Evolutionary conservation across 1,284 basidiomycete species (phyloP), one percentile per base, ranked within the genome.

Genomic region (Gymnopus androsaceus): DNA sequence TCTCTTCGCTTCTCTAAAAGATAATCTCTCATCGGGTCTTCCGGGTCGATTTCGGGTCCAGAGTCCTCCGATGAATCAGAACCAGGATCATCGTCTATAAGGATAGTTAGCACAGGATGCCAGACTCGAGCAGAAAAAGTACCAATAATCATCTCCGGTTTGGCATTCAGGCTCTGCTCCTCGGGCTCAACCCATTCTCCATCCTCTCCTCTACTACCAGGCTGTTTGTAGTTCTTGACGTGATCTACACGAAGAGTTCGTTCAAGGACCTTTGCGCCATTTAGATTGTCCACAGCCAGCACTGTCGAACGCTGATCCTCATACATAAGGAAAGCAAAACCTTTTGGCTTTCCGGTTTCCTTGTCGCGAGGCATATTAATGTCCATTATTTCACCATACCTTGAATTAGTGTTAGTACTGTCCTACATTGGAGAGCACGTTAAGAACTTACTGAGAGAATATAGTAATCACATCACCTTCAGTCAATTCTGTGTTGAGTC

Each of bases 271-370:
- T 87, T 85, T 38, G 94, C 90, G 31, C 97, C 97, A 67, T 98
- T 98, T 72, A 99, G 83, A 74, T 99, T 99, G 76, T 99, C 97
- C 61, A 99, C 96, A 4, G 97, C 97, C 36, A 99, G 80, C 51
- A 98, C 75, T 3, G 97, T 99, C 55, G 92, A 95, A 45, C 94
- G 84, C 73, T 99, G 97, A 74, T 99, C 95, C 73, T 97, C 93
- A 72, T 98, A 99, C 95, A 99, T 98, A 59, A 99, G 77, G 74
- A 98, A 99, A 3, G 87, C 95, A 69, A 99, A 99, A 0, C 97
- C 97, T 64, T 81, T 85, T 3, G 88, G 79, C 69, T 95, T 95
- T 30, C 93, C 92, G 0, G 94, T 95, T 60, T 88, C 80, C 68
- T 94, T 94, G 73, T 96, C 92, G 46, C 94, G 84, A 19, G 97